phyloP scores from a whole-genome alignment of 176 grass and related monocot genomes.

The Hsuehochloa calcarea region DNA sequence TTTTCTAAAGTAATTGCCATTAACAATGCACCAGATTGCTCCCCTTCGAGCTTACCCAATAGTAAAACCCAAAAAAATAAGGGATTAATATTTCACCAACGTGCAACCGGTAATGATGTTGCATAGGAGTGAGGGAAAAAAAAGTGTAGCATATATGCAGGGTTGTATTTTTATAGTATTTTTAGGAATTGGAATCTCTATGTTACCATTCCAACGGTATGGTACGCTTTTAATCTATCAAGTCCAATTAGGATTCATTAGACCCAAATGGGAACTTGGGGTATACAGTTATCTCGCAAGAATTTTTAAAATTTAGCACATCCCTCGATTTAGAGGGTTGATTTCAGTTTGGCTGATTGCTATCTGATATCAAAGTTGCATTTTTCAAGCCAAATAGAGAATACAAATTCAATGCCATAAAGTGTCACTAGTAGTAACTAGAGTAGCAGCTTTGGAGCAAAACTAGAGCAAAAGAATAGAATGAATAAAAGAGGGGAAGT shows the following conservation, averaged over 20 bases:
- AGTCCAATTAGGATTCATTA: conserved; percentile 18
- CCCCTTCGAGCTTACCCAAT: neutral
- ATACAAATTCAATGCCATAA: neutral
- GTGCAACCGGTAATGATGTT: conserved; percentile 5
- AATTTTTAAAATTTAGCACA: neutral
- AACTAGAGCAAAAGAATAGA: neutral
- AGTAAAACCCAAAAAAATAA: conserved; percentile 13
- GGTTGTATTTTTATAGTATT: neutral
- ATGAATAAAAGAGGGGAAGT: neutral
- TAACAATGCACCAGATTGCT: conserved; percentile 24
- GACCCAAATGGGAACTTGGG: neutral
- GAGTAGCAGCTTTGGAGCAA: neutral
- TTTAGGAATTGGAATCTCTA: conserved; percentile 6
- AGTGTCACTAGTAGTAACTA: neutral
- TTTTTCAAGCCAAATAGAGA: neutral
- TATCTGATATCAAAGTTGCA: neutral
- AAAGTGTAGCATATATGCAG: neutral
- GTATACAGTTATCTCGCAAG: neutral
- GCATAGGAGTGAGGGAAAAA: neutral
- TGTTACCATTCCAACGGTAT: conserved; percentile 9
- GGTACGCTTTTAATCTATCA: neutral
- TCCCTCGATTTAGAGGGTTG: neutral
- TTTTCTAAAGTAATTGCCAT: conserved; percentile 2
- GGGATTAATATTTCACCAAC: neutral
- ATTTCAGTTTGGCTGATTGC: neutral